A percentile compares a stretch with the other conserved stretches of the same genome.
Conservation (phyloP, 306 rosid genomes). For the Ochetophila trinervis region DNA sequence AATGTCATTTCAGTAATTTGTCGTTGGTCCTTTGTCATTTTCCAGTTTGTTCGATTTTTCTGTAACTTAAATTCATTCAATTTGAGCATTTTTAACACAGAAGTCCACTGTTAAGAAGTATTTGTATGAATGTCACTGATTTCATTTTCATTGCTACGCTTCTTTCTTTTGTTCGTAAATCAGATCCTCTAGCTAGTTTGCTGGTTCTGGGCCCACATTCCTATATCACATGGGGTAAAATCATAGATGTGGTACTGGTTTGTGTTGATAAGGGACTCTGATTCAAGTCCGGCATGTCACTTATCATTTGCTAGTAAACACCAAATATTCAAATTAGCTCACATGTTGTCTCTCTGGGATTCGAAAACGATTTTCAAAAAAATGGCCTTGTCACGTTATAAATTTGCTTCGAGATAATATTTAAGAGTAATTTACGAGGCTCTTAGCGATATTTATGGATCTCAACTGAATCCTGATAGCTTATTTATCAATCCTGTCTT, state of each 20-base stretch:
- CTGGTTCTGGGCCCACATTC: too few relatives aligned
- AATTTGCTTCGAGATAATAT: background rate
- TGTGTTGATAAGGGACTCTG: too few relatives aligned
- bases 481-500: background rate
- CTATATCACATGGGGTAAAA: too few relatives aligned
- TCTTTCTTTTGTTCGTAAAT: too few relatives aligned
- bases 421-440: background rate
- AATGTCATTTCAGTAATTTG: slow-evolving; percentile 31
- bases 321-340: background rate
- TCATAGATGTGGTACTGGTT: too few relatives aligned
- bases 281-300: too few relatives aligned
- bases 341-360: background rate
- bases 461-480: background rate
- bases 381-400: background rate
- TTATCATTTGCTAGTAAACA: background rate
- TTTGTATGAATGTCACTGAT: too few relatives aligned
- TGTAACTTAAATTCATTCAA: slow-evolving; percentile 24
- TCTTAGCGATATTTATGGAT: background rate
- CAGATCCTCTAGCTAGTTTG: too few relatives aligned
- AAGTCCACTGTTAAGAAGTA: too few relatives aligned
- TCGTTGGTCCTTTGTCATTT: slow-evolving; percentile 4
- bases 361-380: background rate
- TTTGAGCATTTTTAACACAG: background rate
- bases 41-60: slow-evolving; percentile 7
- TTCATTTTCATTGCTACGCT: too few relatives aligned